phyloP scores from a whole-genome alignment of 495 filamentous ascomycete genomes.

The Apodospora peruviana region DNA sequence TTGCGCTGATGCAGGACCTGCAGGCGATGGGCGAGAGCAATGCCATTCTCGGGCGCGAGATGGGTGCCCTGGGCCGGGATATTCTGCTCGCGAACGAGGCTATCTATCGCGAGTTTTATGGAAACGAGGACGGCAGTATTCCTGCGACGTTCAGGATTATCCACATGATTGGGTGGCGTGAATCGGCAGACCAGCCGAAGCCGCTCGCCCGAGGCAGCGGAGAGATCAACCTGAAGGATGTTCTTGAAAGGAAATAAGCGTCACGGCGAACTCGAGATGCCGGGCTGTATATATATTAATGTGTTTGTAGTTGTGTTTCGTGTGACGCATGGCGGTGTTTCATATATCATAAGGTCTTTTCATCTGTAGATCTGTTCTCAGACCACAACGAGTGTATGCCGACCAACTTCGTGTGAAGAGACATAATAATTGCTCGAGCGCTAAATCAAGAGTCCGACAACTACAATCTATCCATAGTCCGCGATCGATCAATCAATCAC shows the following conservation, averaged over 20 bases:
- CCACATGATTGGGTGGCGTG: constrained; percentile 98
- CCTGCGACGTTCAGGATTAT: constrained; percentile 92
- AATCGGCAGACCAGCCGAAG: constrained; percentile 67
- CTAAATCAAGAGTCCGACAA: too few relatives aligned
- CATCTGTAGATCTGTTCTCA: too few relatives aligned
- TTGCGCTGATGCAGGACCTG: constrained; percentile 86
- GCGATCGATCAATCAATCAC: too few relatives aligned
- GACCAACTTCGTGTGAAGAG: too few relatives aligned
- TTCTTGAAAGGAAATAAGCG: constrained; percentile 51
- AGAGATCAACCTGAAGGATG: constrained; percentile 74
- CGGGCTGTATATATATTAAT: not conserved
- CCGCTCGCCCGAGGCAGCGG: constrained; percentile 80
- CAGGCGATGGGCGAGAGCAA: constrained; percentile 94
- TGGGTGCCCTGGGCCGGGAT: constrained; percentile 69
- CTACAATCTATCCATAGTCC: too few relatives aligned
- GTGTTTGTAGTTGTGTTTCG: not conserved
- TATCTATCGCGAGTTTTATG: constrained; percentile 84
- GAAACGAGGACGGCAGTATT: constrained; percentile 58
- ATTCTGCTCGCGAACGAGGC: constrained; percentile 82
- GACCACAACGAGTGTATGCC: too few relatives aligned
- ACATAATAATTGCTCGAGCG: too few relatives aligned
- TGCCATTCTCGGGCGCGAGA: constrained; percentile 73
- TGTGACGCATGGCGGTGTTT: too few relatives aligned
- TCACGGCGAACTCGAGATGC: not conserved
- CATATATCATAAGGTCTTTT: too few relatives aligned